Conservation (phyloP, 352 stramenopile species). For the Globisporangium yorkense region DNA sequence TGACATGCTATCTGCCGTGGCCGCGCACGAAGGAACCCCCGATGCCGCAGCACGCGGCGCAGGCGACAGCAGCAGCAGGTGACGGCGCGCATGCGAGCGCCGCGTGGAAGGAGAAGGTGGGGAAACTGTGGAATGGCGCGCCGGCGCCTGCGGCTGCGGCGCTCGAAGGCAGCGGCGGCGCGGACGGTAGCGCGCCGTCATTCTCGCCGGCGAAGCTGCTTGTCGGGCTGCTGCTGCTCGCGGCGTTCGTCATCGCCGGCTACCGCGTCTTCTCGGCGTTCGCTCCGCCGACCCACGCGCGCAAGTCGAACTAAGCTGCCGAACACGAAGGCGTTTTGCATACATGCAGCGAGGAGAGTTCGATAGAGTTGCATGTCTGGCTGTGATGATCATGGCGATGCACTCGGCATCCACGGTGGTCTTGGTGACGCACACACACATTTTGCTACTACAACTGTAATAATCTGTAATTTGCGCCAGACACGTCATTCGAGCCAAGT, state of each 20-base stretch:
- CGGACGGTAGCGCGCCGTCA: slow-evolving; percentile 8
- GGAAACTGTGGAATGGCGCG: slow-evolving; percentile 48
- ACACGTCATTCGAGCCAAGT: no score
- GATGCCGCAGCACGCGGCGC: slow-evolving; percentile 15
- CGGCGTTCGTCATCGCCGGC: slow-evolving; percentile 29
- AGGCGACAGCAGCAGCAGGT: slow-evolving; percentile 17
- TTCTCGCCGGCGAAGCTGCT: slow-evolving; percentile 32
- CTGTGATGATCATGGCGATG: no score
- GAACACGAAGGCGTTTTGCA: neutral
- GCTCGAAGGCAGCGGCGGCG: neutral
- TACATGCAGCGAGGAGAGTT: no score
- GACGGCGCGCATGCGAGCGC: slow-evolving; percentile 25
- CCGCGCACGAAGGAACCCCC: slow-evolving; percentile 19
- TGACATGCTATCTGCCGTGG: slow-evolving; percentile 78
- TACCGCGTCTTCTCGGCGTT: slow-evolving; percentile 34
- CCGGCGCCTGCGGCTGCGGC: slow-evolving; percentile 12
- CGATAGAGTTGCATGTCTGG: no score
- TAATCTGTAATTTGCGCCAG: neutral
- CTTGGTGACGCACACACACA: no score
- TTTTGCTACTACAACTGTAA: neutral
- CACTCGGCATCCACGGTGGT: no score
- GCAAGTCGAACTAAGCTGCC: slow-evolving; percentile 25
- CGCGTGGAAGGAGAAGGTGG: slow-evolving; percentile 60
- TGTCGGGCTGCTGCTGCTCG: slow-evolving; percentile 37
- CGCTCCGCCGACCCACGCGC: slow-evolving; percentile 3